These are phyloP conservation scores for Cryoendolithus antarcticus DNA, from an alignment of 2,329 filamentous ascomycete species.

Conservation along the genomic window DNA sequence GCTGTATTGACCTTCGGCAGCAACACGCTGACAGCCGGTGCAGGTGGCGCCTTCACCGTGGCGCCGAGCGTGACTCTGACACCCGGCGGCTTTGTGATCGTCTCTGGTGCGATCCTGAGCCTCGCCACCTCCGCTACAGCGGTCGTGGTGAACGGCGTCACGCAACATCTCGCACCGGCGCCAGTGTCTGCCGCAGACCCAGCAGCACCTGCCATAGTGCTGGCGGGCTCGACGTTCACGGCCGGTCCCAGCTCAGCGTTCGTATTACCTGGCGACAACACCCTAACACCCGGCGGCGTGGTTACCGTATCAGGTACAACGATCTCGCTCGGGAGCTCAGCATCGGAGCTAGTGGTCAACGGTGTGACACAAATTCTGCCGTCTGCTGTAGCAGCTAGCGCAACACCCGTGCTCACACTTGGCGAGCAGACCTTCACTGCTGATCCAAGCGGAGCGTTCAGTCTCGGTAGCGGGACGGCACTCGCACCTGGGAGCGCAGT, in stretches of 20 bases:
- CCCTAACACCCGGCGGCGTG: slow-evolving; percentile 19
- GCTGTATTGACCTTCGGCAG: slow-evolving; percentile 29
- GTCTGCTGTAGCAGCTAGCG: slow-evolving; percentile 22
- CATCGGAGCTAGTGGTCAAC: slow-evolving; percentile 20
- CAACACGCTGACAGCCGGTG: slow-evolving; percentile 30
- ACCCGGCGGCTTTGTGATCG: slow-evolving; percentile 26
- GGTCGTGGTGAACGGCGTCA: slow-evolving; percentile 29
- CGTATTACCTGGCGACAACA: slow-evolving; percentile 16
- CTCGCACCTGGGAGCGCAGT: no score
- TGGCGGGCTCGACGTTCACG: slow-evolving; percentile 7
- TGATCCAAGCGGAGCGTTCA: no score
- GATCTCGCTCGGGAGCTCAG: slow-evolving; percentile 22
- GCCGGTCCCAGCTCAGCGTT: slow-evolving; percentile 15
- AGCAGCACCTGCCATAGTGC: slow-evolving; percentile 12
- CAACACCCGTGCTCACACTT: slow-evolving; percentile 21
- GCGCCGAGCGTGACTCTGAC: slow-evolving; percentile 24
- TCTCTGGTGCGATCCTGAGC: slow-evolving; percentile 28
- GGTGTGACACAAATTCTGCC: slow-evolving; percentile 14
- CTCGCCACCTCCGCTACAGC: slow-evolving; percentile 27
- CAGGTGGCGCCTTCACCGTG: slow-evolving; percentile 34
- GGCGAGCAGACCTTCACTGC: slow-evolving; percentile 18
- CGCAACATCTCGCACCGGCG: slow-evolving; percentile 23
- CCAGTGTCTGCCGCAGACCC: slow-evolving; percentile 19
- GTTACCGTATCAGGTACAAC: slow-evolving; percentile 23
- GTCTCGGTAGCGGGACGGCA: no score